Base-by-base conservation (phyloP, 306 rosid species). In the Echinosophora koreensis region DNA sequence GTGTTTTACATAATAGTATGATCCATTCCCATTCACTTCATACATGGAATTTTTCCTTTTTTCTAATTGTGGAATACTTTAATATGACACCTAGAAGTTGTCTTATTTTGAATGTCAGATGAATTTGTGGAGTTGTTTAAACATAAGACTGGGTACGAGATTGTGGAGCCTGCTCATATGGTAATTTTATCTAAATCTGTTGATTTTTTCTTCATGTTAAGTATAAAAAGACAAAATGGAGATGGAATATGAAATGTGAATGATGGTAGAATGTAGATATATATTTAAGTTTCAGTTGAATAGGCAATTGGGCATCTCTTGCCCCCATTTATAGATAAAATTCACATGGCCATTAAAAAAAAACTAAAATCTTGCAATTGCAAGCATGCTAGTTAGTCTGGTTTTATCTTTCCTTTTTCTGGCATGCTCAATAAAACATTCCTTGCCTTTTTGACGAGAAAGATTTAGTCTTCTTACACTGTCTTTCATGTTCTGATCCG, bases 131-230 rank as follows among this genome's bases (percentile, higher is more conserved):
- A 83, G 85, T 87, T 95, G 90, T 90, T 87, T 83, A 92, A 82
- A 78, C 83, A 81, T 71, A 88, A 81, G 83, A 94, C 97, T 83
- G 95, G 93, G n/a, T 89, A 89, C 74, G 69, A 79, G 59, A 88
- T 95, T 63, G 97, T 91, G 83, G 97, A 89, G 87, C 94, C 93
- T 75, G 97, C 99, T 87, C 97, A 91, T 75, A 95, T 95, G 99
- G 97, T 92, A 86, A 74, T 54, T 30, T 50, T 51, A 74, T 80
- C 55, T 17, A 61, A 15, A 13, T 71, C 32, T 70, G 37, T 67
- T 57, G 10, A 30, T 2, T 50, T 22, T 67, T 58, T 49, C 4
- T 11, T 57, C 55, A 42, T 73, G 39, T 66, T 46, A 42, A 73
- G 65, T 56, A 17, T 11, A 3, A 4, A 57, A 37, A 66, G 67